Evolutionary conservation across 164 flowering plant species (phyloP), one percentile per base, ranked within the genome.

Genomic region (Piper longum): DNA sequence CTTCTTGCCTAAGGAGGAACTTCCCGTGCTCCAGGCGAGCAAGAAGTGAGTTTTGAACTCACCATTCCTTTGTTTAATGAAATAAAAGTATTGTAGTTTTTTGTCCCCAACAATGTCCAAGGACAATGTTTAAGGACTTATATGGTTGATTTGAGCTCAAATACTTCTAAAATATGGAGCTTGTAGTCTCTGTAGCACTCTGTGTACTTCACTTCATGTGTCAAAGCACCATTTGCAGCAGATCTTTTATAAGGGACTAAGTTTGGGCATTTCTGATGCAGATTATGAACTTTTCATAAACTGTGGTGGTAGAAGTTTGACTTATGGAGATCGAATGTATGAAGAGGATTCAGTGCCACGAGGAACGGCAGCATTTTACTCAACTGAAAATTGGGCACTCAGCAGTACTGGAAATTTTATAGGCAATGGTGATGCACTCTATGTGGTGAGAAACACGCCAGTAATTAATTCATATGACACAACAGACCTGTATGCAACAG

Each of bases 361-460:
- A 41, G 90, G 90, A 6, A 67, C 77, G 14, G 76, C 87, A 43
- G 56, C 68, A 66, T 85, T 83, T 56, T 43, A 19, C 61, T 26
- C 67, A 4, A 19, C 69, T 60, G 42, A 39, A 57, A 56, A 74
- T 51, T 89, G 93, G 95, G 90, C 73, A 62, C 71, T 74, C 52
- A 89, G 91, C 75, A 89, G 70, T 75, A 82, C 91, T n/a, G 96
- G 96, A 19, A 14, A 76, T 71, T 85, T 81, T 75, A 36, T 77
- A 71, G 84, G 77, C 51, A 69, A 80, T 1, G 2, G 16, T 1
- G 0, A 4, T 13, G 76, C 77, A 19, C 4, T 26, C 3, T 81
- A 68, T 55, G 67, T 60, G 42, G 36, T 17, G 59, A 40, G 64
- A 62, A 78, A 69, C 62, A 17, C 44, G 40, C 72, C 84, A 7